Conservation (phyloP, 176 grass and related monocot genomes). For the Phyllostachys edulis region DNA sequence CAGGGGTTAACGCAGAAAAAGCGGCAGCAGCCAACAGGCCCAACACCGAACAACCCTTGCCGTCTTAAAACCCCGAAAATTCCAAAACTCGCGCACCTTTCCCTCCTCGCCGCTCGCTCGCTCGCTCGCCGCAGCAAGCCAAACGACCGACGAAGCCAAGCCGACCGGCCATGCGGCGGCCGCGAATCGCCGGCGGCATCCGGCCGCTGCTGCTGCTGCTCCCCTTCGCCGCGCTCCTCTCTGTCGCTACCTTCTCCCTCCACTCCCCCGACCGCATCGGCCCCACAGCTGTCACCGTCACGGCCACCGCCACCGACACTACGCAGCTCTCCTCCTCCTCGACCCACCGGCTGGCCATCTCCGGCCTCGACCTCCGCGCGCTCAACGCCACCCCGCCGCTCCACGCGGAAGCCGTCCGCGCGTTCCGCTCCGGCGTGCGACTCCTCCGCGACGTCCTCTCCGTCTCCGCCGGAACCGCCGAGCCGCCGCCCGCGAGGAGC, state of each 20-base stretch:
- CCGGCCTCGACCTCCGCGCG: conserved; percentile 9
- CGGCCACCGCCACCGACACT: conserved; percentile 3
- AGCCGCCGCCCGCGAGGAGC: neutral
- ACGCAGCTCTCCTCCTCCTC: neutral
- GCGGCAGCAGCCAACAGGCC: neutral
- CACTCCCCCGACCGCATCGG: conserved; percentile 25
- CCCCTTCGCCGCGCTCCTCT: conserved; percentile 44
- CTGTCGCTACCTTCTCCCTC: conserved; percentile 38
- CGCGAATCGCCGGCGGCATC: conserved; percentile 23
- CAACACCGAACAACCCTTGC: neutral
- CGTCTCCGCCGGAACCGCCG: neutral
- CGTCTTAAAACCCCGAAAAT: conserved; percentile 31
- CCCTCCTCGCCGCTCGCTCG: conserved; percentile 22
- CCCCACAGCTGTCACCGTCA: conserved; percentile 6
- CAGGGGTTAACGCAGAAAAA: neutral
- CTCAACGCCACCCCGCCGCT: conserved; percentile 14
- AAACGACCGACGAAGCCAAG: neutral
- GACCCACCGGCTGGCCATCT: neutral
- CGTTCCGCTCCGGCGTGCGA: conserved; percentile 26
- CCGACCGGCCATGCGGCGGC: conserved; percentile 8
- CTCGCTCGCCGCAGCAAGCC: conserved; percentile 15
- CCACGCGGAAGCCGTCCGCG: conserved; percentile 24
- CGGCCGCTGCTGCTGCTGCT: conserved; percentile 26
- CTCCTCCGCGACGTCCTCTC: conserved; percentile 37
- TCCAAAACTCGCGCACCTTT: conserved; percentile 31